Evolutionary conservation across 495 filamentous ascomycete species (phyloP).

Genomic region (Patellaria atrata): DNA sequence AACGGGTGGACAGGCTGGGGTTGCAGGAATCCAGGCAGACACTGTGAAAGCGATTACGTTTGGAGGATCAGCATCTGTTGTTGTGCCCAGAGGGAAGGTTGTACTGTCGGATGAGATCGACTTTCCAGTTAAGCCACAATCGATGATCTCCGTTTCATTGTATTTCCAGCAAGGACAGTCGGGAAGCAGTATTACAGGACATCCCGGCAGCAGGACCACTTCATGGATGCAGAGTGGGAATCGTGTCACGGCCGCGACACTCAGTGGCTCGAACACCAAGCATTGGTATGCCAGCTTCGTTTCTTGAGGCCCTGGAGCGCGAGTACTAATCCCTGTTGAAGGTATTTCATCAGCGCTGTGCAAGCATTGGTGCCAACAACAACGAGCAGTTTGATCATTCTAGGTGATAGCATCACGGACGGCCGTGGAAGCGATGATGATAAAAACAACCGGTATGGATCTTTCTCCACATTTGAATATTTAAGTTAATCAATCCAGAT

Average conservation of each 20-base stretch:
- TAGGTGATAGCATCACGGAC: slow-evolving; percentile 66
- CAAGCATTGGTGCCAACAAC: slow-evolving; percentile 38
- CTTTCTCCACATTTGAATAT: neutral
- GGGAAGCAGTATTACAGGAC: slow-evolving; percentile 44
- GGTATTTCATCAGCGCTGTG: slow-evolving; percentile 49
- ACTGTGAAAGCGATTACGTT: slow-evolving; percentile 42
- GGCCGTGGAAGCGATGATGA: slow-evolving; percentile 50
- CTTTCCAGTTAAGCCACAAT: slow-evolving; percentile 33
- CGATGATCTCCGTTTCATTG: slow-evolving; percentile 43
- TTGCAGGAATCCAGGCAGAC: slow-evolving; percentile 33
- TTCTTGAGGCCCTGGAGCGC: neutral
- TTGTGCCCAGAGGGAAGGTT: slow-evolving; percentile 43
- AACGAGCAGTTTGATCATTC: slow-evolving; percentile 38
- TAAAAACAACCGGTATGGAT: slow-evolving; percentile 45
- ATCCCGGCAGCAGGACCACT: slow-evolving; percentile 54
- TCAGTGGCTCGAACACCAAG: slow-evolving; percentile 31
- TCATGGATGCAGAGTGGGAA: slow-evolving; percentile 44
- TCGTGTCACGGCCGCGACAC: slow-evolving; percentile 18
- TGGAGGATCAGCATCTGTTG: slow-evolving; percentile 33
- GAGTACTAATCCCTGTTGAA: slow-evolving; percentile 6
- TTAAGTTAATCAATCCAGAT: slow-evolving; percentile 4
- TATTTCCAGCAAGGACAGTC: slow-evolving; percentile 44
- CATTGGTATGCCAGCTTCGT: slow-evolving; percentile 16
- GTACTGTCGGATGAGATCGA: slow-evolving; percentile 49
- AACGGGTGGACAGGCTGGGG: slow-evolving; percentile 32